Evolutionary conservation across 805 yeast species (phyloP), one percentile per base, ranked within the genome.

Genomic region (Clavispora phyllophila): DNA sequence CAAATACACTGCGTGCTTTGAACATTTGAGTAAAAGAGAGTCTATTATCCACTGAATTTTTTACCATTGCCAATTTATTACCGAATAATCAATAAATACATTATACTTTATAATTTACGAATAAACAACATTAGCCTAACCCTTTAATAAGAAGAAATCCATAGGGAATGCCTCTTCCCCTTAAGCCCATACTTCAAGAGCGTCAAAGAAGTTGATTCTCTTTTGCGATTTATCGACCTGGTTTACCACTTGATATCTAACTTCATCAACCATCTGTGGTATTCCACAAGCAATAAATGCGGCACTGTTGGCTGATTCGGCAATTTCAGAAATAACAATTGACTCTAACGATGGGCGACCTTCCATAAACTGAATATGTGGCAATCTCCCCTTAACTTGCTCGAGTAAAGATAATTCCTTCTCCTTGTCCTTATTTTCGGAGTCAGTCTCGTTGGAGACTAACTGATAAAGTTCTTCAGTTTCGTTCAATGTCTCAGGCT

Each of bases 401-500:
- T 14, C 37, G 9, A 41, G 26, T 7, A 45, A 25, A 37, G 43
- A 39, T 36, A 42, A 13, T 7, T 33, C 43, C 13, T 27, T 37
- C 17, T 47, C 48, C 37, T 48, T 27, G n/a, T n/a, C 46, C 20
- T 47, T 44, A 14, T 45, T 46, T 13, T 46, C 48, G 24, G 38
- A 28, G 10, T 46, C 45, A 17, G 44, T 50, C 9, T 33, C 25
- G 8, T 42, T 49, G 25, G 44, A 46, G 23, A 36, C 28, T 9
- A 37, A 25, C 7, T 41, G 20, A 9, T 35, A 12, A 9, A 33
- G 36, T 5, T 43, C 42, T 25, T 43, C 45, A 9, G 42, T 17
- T 8, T 35, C 43, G 9, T 18, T 38, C 12, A 23, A 17, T 17
- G 14, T 24, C 33, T 49, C 47, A 9, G 71, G 70, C 44, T 71